Conservation (phyloP, 345 rosid genomes). For the Eucalyptus sideroxylon region DNA sequence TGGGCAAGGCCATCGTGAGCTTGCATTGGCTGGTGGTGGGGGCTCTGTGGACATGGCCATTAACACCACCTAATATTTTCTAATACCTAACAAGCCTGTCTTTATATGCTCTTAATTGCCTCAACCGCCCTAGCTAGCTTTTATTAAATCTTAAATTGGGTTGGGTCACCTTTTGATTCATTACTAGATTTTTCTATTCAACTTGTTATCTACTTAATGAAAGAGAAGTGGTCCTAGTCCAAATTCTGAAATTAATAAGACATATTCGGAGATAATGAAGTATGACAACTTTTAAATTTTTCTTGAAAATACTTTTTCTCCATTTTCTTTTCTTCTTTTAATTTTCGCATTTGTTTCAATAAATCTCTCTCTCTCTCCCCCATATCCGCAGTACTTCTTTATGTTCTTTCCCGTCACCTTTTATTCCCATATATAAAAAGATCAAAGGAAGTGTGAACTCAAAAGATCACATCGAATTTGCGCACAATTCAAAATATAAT, state of each 20-base stretch:
- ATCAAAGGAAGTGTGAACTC: neutral
- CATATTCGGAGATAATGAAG: too few species aligned
- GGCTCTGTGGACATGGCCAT: too few species aligned
- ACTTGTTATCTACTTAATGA: neutral
- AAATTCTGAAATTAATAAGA: too few species aligned
- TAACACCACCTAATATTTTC: too few species aligned
- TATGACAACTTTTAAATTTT: neutral
- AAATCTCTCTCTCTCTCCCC: neutral
- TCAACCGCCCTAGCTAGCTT: neutral
- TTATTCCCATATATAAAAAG: too few species aligned
- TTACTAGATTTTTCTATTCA: too few species aligned
- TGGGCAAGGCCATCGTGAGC: too few species aligned
- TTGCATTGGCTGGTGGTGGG: too few species aligned
- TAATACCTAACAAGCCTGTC: neutral
- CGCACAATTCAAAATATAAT: accelerated
- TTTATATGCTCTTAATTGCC: neutral
- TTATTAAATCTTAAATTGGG: neutral
- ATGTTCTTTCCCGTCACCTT: too few species aligned
- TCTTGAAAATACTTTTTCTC: neutral
- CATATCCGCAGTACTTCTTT: accelerated
- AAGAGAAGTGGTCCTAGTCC: neutral
- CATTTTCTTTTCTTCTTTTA: neutral
- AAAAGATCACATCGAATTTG: neutral
- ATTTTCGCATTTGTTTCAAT: neutral
- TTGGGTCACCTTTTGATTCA: neutral